Evolutionary conservation across 192 early-diverging fungal genomes (phyloP), one percentile per base, ranked within the genome.

Genomic region (Coemansia javaensis): DNA sequence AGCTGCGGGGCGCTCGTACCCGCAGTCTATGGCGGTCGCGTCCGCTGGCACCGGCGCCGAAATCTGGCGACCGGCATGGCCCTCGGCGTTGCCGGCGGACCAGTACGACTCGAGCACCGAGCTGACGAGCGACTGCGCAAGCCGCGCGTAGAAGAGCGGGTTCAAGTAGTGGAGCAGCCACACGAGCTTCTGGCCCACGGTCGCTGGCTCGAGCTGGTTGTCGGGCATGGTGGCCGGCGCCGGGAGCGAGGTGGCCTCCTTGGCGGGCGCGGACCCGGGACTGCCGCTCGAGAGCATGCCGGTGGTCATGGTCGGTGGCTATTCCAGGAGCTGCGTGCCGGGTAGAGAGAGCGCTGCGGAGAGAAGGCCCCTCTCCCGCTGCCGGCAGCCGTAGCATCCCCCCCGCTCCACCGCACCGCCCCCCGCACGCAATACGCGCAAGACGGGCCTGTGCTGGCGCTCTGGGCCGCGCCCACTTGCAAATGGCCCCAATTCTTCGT

Each of bases 111-210:
- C 44, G 23, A 74, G 50, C 8, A 66, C 59, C 4, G 63, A 53
- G 39, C 54, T 33, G 18, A 72, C 50, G 27, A 64, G 51, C 12
- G 57, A 50, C 34, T 74, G 70, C 0, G 54, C 63, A 32, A 74
- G 17, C 15, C 70, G 63, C 14, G 63, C 70, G 15, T 74, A 74
- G 24, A 66, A 58, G 24, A 74, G 41, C n/a, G 70, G 70, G 23
- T 74, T 74, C 10, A 74, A 33, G 17, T 62, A 74, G 17, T 62
- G 62, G 27, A 74, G 34, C 2, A 74, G 38, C 37, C 51, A 39
- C 6, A 49, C 31, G 3, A 74, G 30, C 42, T 41, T 60, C 18
- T 61, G 38, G 21, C 45, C 50, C 6, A 51, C 54, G 32, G 15
- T 45, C 18, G 54, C 20, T 1, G 14, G 28, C 16, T 38, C 32